Evolutionary conservation across 352 stramenopile genomes (phyloP), one percentile per base, ranked within the genome.

Genomic region (Phytopythium vexans): DNA sequence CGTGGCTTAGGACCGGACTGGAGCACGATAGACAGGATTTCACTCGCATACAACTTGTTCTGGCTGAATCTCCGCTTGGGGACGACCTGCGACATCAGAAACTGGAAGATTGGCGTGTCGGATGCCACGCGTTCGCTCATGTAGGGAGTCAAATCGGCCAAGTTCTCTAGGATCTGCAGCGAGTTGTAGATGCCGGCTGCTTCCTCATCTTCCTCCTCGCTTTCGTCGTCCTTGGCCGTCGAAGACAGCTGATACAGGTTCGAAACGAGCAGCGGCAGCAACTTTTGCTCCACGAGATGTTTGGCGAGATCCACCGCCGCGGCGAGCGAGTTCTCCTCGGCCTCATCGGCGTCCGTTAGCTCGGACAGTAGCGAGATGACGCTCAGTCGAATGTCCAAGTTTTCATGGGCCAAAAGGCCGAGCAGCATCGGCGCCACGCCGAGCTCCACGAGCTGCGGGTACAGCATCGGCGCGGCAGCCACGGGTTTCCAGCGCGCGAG

Each of bases 1-100:
- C 68, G 71, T 16, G 74, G 53, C 2, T 41, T n/a, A 3, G 62
- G 12, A 3, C 84, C 76, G 3, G 78, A 79, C 55, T 96, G 84
- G 31, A 92, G 52, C 33, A 97, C 46, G 40, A 96, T 96, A 16
- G 80, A 89, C 47, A 97, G 53, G 33, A 97, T 76, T 55, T 97
- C 88, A 16, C 77, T 86, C 27, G 73, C 68, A 46, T 94, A 94
- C 11, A 96, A 67, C 62, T 94, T 94, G 60, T 92, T 96, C 45
- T 82, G 59, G 48, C 63, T 76, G 48, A 87, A 84, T 14, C 15
- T 40, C 32, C 58, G 66, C 15, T 52, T 70, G 5, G 62, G 46
- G 8, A 55, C 58, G 6, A 91, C 67, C 52, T 86, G 67, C 16
- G 58, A 41, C 33, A 96, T 49, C 32, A 95, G 57, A 31, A 87